Percentiles rank a stretch among this genome's conserved stretches.
Conservation (phyloP, 345 rosid species). For the Ceriops decandra region DNA sequence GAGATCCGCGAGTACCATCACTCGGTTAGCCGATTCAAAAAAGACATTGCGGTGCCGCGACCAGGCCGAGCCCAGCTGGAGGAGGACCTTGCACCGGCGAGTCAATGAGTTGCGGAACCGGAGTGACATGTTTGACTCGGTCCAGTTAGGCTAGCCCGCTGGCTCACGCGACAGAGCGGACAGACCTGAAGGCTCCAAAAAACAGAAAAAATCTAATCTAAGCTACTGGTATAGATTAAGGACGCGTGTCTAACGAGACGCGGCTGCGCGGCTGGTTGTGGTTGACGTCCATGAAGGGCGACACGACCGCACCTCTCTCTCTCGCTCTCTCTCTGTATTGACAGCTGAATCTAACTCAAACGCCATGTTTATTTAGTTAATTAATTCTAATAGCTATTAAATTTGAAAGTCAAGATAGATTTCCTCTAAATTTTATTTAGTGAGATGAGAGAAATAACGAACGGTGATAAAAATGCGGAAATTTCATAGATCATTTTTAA, state of each 20-base stretch:
- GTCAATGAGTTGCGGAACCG: conserved; percentile 75
- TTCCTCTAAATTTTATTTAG: too few relatives aligned
- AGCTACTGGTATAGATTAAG: conserved; percentile 49
- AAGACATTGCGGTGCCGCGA: conserved; percentile 78
- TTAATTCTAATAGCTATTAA: too few relatives aligned
- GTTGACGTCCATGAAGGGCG: conserved; percentile 47
- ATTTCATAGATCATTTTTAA: too few relatives aligned
- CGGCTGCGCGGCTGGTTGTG: conserved; percentile 41
- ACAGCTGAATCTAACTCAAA: conserved; percentile 39
- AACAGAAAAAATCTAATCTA: conserved; percentile 42
- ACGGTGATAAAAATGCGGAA: too few relatives aligned
- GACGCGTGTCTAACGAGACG: conserved; percentile 2
- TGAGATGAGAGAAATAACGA: too few relatives aligned
- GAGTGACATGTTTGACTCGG: conserved; percentile 59
- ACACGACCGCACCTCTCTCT: conserved; percentile 24
- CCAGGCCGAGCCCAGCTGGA: conserved; percentile 92
- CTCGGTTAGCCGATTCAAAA: conserved; percentile 61
- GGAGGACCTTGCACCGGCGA: conserved; percentile 60
- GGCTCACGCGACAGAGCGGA: conserved; percentile 71
- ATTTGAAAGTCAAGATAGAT: too few relatives aligned
- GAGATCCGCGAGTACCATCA: conserved; percentile 76
- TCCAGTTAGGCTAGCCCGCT: conserved; percentile 46
- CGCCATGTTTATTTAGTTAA: too few relatives aligned
- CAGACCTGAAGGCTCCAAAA: conserved; percentile 69
- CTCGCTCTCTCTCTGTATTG: conserved; percentile 6